Base-by-base conservation (phyloP, 2,329 filamentous ascomycete species). In the Colletotrichum sp. region DNA sequence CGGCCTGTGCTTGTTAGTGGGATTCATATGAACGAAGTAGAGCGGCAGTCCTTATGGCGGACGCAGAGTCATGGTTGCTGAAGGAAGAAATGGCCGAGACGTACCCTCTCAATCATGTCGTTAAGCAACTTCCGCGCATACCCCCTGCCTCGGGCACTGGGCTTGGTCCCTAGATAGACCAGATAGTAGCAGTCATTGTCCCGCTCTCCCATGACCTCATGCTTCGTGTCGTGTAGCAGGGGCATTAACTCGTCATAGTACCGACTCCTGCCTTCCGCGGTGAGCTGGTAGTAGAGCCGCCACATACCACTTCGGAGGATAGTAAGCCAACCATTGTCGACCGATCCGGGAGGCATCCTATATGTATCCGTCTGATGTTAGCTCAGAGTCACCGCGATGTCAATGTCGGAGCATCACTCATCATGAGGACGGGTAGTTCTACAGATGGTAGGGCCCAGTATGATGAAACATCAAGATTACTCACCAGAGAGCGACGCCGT, bases 191-290 rank as follows among this genome's bases (percentile, higher is more conserved):
- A 92, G 77, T 94, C 88, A 79, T 88, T 83, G 82, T 95, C 93
- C 67, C 92, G 89, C 52, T 90, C 88, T 26, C 93, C 93, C 84
- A 97, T 90, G 77, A 94, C 89, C 77, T 91, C 88, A 77, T 89
- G 86, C 87, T 96, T 96, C 81, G 93, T 93, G 79, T 92, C 87
- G 85, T 95, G 92, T 78, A 97, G 89, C 62, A 95, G 88, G 18
- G 95, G 94, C 64, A 96, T 84, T 85, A 96, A 92, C 84, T 97
- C 95, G 78, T 88, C 86, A 85, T 95, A 96, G 89, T 95, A 96
- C 78, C 95, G 93, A 79, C 87, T 89, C 79, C 90, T 91, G 78
- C 94, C 94, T 87, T 96, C 94, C 70, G 88, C 81, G 13, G 93
- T 93, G 77, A 97, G 92, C 83, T 93, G 91, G 86, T 92, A 96